Base-by-base conservation (phyloP, 177 flowering plant species). In the Vitis hybrid region DNA sequence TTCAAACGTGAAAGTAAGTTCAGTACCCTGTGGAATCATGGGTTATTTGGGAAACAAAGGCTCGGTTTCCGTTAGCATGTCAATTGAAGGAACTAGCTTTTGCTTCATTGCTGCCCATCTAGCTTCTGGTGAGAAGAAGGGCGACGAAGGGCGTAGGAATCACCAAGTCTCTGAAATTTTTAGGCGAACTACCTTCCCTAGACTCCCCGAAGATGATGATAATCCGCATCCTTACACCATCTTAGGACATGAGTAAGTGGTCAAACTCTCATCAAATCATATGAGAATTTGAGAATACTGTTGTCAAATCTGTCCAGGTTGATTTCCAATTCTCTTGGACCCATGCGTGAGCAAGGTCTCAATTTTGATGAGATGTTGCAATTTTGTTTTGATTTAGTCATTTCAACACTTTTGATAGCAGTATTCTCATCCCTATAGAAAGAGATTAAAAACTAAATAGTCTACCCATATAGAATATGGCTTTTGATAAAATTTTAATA, bases 11-110 rank as follows among this genome's bases (percentile, higher is more conserved):
- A 85, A 77, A 56, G 86, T 87, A 19, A 81, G 83, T 65, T 83
- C 90, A 1, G 93, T 89, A 71, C 89, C 85, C 65, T 89, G 95
- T 76, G 93, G 95, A 11, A 81, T 90, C 62, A 87, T 90, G 91
- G 91, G 93, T 5, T 89, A 80, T 65, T 70, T 90, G 74, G 96
- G 91, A 11, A 90, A 90, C 72, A 90, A 89, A 75, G 91, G 96
- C 17, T 82, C 96, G 1, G 93, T 89, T 18, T 77, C 93, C 1
- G 89, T 89, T 10, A 89, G 93, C 73, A 77, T 89, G 88, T 78
- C 86, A 4, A 83, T 89, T 12, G 90, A 83, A 63, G 91, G 90
- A 30, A 89, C 90, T 5, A 85, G 83, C 60, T 87, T 89, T 72
- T 86, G 96, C 82, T 89, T 91, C 64, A 63, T 86, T 26, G 89